phyloP scores from a whole-genome alignment of 2,329 filamentous ascomycete species.

The Pestalotiopsis sp. region DNA sequence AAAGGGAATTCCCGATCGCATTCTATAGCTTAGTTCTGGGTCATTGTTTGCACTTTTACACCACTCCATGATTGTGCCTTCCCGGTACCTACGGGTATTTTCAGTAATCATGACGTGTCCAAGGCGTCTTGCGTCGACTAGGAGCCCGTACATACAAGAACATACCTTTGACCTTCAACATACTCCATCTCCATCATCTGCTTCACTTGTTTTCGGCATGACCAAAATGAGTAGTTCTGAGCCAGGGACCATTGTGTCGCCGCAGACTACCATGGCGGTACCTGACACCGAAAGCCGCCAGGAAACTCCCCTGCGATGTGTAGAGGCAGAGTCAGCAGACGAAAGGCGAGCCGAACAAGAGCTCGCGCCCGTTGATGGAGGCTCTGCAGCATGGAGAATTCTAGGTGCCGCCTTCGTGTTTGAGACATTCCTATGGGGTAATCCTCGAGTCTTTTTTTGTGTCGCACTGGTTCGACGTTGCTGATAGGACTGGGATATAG shows the following conservation, averaged over 20 bases:
- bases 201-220: neutral
- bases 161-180: neutral
- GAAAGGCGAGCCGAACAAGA: slow-evolving; percentile 9
- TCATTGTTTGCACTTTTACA: too few relatives aligned
- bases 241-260: slow-evolving; percentile 10
- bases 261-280: neutral
- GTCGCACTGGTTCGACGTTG: neutral
- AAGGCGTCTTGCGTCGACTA: too few relatives aligned
- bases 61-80: too few relatives aligned
- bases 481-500: slow-evolving; percentile 13
- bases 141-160: neutral
- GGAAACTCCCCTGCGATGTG: neutral
- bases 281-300: neutral
- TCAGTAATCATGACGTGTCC: too few relatives aligned
- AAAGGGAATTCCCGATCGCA: too few relatives aligned
- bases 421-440: slow-evolving; percentile 27
- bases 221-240: neutral
- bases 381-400: slow-evolving; percentile 24
- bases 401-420: slow-evolving; percentile 27
- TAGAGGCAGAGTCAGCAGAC: neutral
- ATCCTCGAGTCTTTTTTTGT: neutral
- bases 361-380: slow-evolving; percentile 23
- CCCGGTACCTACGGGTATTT: too few relatives aligned
- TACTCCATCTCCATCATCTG: neutral
- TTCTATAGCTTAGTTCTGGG: too few relatives aligned